Evolutionary conservation across 139 green algal genomes (phyloP).

Genomic region (Spirogloea muscicola): DNA sequence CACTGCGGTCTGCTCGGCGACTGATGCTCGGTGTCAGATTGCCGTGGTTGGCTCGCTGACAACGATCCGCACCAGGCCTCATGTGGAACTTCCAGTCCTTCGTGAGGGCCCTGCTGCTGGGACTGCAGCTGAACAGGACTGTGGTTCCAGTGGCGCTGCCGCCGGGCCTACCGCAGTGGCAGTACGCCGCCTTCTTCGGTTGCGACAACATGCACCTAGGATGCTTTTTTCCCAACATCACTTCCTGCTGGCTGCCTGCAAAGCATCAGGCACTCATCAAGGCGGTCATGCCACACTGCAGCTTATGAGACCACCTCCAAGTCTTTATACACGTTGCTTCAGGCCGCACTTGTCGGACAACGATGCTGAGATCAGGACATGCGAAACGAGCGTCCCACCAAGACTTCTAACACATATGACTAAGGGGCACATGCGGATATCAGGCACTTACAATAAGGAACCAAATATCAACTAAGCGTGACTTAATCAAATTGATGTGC

Average conservation of each 20-base stretch:
- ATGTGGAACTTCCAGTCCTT: slow-evolving; percentile 11
- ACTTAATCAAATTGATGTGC: too few relatives aligned
- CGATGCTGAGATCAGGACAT: background rate
- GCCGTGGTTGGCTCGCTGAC: background rate
- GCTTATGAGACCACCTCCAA: slow-evolving; percentile 1
- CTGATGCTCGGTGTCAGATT: too few relatives aligned
- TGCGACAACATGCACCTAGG: slow-evolving; percentile 8
- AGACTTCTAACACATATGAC: too few relatives aligned
- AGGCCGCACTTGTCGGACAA: background rate
- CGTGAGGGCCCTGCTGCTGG: slow-evolving; percentile 1
- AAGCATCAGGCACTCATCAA: too few relatives aligned
- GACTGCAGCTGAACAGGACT: slow-evolving; percentile 1
- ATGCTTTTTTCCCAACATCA: slow-evolving; percentile 14
- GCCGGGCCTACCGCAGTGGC: background rate
- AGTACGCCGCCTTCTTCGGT: slow-evolving; percentile 2
- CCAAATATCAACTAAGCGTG: too few relatives aligned
- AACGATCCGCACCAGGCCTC: background rate
- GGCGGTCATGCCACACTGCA: too few relatives aligned
- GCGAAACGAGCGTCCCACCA: too few relatives aligned
- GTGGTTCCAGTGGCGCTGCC: background rate
- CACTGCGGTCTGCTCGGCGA: too few relatives aligned
- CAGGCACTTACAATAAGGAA: too few relatives aligned
- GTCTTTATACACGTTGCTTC: background rate
- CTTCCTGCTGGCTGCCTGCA: slow-evolving; percentile 1
- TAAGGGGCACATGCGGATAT: too few relatives aligned